Evolutionary conservation across 305 asterid species (phyloP).

Genomic region (Rubia tinctorum): DNA sequence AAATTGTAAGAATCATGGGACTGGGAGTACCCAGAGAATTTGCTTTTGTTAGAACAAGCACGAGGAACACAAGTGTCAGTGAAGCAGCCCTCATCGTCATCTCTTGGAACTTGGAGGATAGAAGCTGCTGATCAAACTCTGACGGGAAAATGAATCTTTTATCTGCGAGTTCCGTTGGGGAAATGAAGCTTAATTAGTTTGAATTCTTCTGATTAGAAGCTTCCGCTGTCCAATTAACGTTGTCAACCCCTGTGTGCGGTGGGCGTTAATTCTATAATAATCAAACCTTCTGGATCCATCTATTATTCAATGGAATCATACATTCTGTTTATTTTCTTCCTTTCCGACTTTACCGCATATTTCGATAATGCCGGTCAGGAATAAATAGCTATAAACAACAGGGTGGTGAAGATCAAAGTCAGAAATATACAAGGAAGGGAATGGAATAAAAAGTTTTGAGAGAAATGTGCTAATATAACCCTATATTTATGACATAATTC

Average conservation of each 20-base stretch:
- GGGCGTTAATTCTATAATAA: neutral
- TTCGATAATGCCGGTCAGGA: too few species aligned
- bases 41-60: slow-evolving; percentile 31
- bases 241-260: neutral
- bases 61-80: slow-evolving; percentile 18
- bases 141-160: neutral
- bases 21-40: too few species aligned
- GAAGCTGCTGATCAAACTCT: neutral
- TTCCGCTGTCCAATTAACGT: neutral
- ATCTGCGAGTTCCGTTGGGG: too few species aligned
- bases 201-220: neutral
- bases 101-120: neutral
- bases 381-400: too few species aligned
- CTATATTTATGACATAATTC: too few species aligned
- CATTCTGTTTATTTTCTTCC: neutral
- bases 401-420: too few species aligned
- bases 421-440: too few species aligned
- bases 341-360: neutral
- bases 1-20: too few species aligned
- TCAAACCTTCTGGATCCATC: neutral
- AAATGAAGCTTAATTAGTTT: neutral
- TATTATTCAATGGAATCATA: neutral
- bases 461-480: too few species aligned
- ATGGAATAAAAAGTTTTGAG: too few species aligned
- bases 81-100: slow-evolving; percentile 25